Percentiles rank a stretch among this genome's conserved stretches.
Conservation (phyloP, 495 filamentous ascomycete genomes). For the Penicillium dipodomyicola region DNA sequence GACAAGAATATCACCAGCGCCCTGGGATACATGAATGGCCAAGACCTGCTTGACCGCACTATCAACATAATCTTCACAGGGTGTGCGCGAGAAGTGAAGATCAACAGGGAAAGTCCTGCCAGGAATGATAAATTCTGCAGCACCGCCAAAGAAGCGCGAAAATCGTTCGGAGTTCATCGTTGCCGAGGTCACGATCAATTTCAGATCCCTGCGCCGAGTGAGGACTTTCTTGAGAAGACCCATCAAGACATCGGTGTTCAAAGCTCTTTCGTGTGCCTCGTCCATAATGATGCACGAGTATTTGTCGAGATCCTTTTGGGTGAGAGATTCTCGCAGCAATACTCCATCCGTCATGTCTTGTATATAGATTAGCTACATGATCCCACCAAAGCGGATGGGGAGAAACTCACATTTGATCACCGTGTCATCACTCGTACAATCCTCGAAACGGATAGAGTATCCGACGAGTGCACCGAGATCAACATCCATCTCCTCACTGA, state of each 20-base stretch:
- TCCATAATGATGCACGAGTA: constrained; percentile 99
- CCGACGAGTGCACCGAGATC: constrained; percentile 84
- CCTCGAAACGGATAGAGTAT: constrained; percentile 98
- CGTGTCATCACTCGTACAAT: constrained; percentile 93
- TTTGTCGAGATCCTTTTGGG: constrained; percentile 87
- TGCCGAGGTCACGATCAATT: constrained; percentile 95
- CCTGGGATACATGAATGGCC: constrained; percentile 94
- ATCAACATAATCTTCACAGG: constrained; percentile 97
- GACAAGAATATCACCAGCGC: constrained; percentile 87
- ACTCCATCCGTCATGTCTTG: constrained; percentile 97
- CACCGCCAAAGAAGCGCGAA: constrained; percentile 94
- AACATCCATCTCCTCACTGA: constrained; percentile 99
- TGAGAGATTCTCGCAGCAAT: constrained; percentile 86
- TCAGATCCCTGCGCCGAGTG: constrained; percentile 83
- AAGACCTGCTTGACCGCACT: constrained; percentile 94
- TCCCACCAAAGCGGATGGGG: neutral
- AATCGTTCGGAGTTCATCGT: constrained; percentile 99
- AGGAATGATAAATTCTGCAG: constrained; percentile 95
- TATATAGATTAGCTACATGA: constrained; percentile 22
- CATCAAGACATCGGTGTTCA: constrained; percentile 98
- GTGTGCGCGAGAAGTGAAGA: constrained; percentile 90
- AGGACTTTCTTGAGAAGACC: constrained; percentile 97
- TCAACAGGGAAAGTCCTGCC: constrained; percentile 97
- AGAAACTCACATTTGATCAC: constrained; percentile 74
- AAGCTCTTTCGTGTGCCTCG: constrained; percentile 93